Base-by-base conservation (phyloP, 2,329 filamentous ascomycete genomes). In the Basipetospora chlamydospora region DNA sequence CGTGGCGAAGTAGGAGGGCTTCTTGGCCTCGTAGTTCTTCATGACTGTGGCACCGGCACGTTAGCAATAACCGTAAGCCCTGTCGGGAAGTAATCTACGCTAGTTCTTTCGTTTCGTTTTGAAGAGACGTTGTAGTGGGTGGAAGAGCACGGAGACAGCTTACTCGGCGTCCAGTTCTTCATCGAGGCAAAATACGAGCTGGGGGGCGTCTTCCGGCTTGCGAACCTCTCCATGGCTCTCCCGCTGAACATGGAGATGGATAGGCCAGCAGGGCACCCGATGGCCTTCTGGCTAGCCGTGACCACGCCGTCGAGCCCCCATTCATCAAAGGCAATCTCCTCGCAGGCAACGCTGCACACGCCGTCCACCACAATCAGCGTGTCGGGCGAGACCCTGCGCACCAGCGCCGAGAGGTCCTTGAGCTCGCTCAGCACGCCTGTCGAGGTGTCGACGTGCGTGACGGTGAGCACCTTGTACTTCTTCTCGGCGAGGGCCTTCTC, bases 11-110 rank as follows among this genome's bases (percentile, higher is more conserved):
- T 98, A 98, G 2, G 86, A 93, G 26, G 90, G 76, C 66, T 96
- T 98, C 67, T 87, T 85, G 44, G 85, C 84, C 64, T 98, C 90
- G 60, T 98, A 98, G 64, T 95, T 96, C 64, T 90, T 77, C 88
- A 98, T 96, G 59, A 98, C 80, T 83, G 18, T 17, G 9, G 15
- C 15, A 29, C 25, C 16, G 35, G 15, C 15, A 13, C 10, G 39
- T 45, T 20, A 46, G 40, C 16, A 29, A 20, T n/a, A n/a, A n/a
- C n/a, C n/a, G n/a, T n/a, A n/a, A n/a, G n/a, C n/a, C n/a, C n/a
- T n/a, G n/a, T n/a, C n/a, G n/a, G n/a, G n/a, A n/a, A n/a, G n/a
- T n/a, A n/a, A n/a, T n/a, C n/a, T n/a, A n/a, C n/a, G n/a, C n/a
- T n/a, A n/a, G n/a, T n/a, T n/a, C n/a, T n/a, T n/a, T n/a, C n/a